Evolutionary conservation across 305 asterid genomes (phyloP).

Genomic region (Plantago rigida): DNA sequence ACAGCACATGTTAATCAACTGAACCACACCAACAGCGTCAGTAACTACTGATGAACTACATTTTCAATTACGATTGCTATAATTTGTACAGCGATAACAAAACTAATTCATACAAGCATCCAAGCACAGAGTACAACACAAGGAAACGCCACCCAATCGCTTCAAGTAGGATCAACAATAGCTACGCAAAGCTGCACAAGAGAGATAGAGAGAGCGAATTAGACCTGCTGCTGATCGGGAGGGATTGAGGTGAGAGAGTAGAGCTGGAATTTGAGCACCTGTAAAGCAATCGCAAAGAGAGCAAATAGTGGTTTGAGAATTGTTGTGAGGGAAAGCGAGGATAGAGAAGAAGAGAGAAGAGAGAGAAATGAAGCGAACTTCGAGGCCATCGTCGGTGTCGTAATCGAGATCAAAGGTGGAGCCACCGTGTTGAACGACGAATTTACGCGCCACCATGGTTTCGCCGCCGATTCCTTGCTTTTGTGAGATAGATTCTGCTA

Average conservation of each 20-base stretch:
- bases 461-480: constrained; percentile 25
- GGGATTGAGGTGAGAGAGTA: constrained; percentile 79
- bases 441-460: constrained; percentile 66
- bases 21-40: too few relatives aligned
- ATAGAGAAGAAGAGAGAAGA: constrained; percentile 20
- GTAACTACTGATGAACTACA: too few relatives aligned
- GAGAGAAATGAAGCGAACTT: constrained; percentile 37
- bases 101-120: too few relatives aligned
- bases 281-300: constrained; percentile 28
- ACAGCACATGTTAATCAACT: too few relatives aligned
- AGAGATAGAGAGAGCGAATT: neutral
- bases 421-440: constrained; percentile 48
- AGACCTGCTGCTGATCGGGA: constrained; percentile 82
- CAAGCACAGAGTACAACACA: neutral
- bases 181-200: neutral
- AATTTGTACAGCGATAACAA: too few relatives aligned
- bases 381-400: constrained; percentile 80
- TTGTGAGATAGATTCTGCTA: too few relatives aligned
- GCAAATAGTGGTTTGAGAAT: constrained; percentile 5
- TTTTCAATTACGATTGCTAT: too few relatives aligned
- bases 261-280: constrained; percentile 78
- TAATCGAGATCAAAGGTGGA: constrained; percentile 66
- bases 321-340: constrained; percentile 4
- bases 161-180: neutral
- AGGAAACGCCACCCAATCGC: neutral